These are phyloP conservation scores for Plenodomus biglobosus DNA, from an alignment of 2,329 filamentous ascomycete species.

Conservation along the genomic window DNA sequence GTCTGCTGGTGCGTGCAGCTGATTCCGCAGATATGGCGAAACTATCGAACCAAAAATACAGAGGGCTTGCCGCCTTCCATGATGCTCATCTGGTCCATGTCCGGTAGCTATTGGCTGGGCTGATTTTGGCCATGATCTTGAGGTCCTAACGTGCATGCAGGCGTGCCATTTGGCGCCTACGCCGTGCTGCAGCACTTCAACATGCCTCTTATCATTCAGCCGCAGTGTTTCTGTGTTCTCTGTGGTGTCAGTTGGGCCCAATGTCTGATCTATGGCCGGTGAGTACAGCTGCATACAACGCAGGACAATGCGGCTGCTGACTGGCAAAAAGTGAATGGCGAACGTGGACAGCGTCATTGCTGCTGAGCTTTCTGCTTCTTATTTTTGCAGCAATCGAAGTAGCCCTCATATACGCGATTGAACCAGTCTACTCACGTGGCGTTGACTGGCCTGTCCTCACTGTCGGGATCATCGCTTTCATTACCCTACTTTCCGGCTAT, in stretches of 20 bases:
- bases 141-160: background rate
- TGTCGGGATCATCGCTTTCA: slow-evolving; percentile 58
- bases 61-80: slow-evolving; percentile 65
- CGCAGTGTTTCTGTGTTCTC: slow-evolving; percentile 52
- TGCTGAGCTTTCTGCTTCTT: slow-evolving; percentile 23
- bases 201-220: slow-evolving; percentile 46
- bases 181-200: slow-evolving; percentile 56
- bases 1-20: slow-evolving; percentile 44
- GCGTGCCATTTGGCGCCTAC: slow-evolving; percentile 64
- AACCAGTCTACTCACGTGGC: slow-evolving; percentile 55
- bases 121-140: background rate
- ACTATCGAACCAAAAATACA: slow-evolving; percentile 66
- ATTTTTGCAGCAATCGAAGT: slow-evolving; percentile 56
- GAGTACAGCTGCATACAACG: slow-evolving; percentile 4
- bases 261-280: slow-evolving; percentile 52
- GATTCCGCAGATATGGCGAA: slow-evolving; percentile 62
- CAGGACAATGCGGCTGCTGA: background rate
- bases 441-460: slow-evolving; percentile 54
- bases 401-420: slow-evolving; percentile 57
- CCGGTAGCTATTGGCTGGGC: slow-evolving; percentile 38
- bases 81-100: slow-evolving; percentile 70
- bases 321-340: slow-evolving; percentile 42
- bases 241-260: slow-evolving; percentile 53
- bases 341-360: slow-evolving; percentile 32
- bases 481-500: slow-evolving; percentile 57